Conservation (phyloP, 495 filamentous ascomycete species). For the Talaromyces trachyspermus region DNA sequence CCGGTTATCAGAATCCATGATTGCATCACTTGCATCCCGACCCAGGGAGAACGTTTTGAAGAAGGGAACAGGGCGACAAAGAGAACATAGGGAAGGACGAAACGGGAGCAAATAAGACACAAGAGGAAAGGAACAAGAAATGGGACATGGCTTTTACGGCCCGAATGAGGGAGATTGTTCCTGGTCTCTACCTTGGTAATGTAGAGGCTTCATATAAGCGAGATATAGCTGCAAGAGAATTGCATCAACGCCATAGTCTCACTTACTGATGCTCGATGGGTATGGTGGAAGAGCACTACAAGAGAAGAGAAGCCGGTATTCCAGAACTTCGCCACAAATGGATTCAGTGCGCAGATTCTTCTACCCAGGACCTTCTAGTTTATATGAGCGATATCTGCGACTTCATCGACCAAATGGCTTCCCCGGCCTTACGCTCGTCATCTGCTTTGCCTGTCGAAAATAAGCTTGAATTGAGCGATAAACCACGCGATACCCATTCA, state of each 20-base stretch:
- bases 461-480: slow-evolving; percentile 10
- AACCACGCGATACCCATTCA: slow-evolving; percentile 8
- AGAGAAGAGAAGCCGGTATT: slow-evolving; percentile 23
- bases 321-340: slow-evolving; percentile 24
- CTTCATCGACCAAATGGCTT: slow-evolving; percentile 31
- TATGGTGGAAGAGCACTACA: slow-evolving; percentile 18
- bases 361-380: slow-evolving; percentile 27
- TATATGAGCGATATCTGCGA: slow-evolving; percentile 29
- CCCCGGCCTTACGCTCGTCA: slow-evolving; percentile 13
- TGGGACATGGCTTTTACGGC: slow-evolving; percentile 16
- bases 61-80: too few species aligned
- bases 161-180: slow-evolving; percentile 26
- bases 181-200: slow-evolving; percentile 30
- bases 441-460: slow-evolving; percentile 13
- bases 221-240: slow-evolving; percentile 22
- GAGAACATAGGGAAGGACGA: too few species aligned
- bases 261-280: slow-evolving; percentile 19
- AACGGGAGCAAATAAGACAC: too few species aligned
- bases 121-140: slow-evolving; percentile 13
- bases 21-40: too few species aligned
- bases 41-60: too few species aligned
- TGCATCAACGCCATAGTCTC: slow-evolving; percentile 30
- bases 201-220: slow-evolving; percentile 18
- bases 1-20: too few species aligned
- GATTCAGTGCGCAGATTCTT: slow-evolving; percentile 26